A percentile compares a stretch with the other conserved stretches of the same genome.
These are phyloP conservation scores for Aureobasidium zeae DNA, from an alignment of 2,329 filamentous ascomycete species.

Conservation along the genomic window DNA sequence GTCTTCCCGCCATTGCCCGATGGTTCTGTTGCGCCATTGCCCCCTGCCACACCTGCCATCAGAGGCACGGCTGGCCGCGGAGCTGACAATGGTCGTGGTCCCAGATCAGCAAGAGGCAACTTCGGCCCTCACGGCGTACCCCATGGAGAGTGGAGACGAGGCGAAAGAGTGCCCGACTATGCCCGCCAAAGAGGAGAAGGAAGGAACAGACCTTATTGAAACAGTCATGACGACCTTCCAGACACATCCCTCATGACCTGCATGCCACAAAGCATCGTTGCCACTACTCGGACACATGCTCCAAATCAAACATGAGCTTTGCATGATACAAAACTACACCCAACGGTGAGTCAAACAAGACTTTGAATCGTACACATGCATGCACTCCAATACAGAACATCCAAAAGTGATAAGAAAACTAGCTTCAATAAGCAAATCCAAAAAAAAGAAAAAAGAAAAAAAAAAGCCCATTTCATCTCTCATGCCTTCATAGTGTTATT, in stretches of 20 bases:
- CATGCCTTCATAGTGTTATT: constrained; percentile 3
- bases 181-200: constrained; percentile 21
- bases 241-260: too few species aligned
- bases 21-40: constrained; percentile 58
- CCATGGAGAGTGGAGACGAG: constrained; percentile 31
- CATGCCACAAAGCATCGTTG: too few species aligned
- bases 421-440: too few species aligned
- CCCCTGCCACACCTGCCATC: constrained; percentile 39
- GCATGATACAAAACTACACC: too few species aligned
- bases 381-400: too few species aligned
- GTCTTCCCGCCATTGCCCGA: constrained; percentile 66
- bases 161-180: constrained; percentile 29
- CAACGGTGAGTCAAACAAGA: too few species aligned
- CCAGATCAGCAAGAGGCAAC: constrained; percentile 18
- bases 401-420: too few species aligned
- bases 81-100: constrained; percentile 25
- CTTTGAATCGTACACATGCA: too few species aligned
- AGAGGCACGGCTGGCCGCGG: constrained; percentile 32
- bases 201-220: constrained; percentile 16
- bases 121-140: constrained; percentile 26
- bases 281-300: too few species aligned
- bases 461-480: too few species aligned
- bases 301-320: too few species aligned
- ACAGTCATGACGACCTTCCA: neutral
- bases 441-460: too few species aligned